Base-by-base conservation (phyloP, 129 eudicot species). In the Flaveria bidentis region DNA sequence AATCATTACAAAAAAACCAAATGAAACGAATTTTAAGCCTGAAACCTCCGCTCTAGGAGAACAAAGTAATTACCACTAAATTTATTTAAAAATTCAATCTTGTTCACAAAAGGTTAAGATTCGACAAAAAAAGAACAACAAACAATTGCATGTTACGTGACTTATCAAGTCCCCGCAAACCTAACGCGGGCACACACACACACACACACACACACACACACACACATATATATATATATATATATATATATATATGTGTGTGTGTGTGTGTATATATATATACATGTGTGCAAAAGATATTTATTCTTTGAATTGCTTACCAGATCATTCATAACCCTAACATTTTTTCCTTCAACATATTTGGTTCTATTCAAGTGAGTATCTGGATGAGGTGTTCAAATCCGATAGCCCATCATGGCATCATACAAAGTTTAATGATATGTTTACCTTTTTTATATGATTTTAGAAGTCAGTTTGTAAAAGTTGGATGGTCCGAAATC, bases 401-500 rank as follows among this genome's bases (percentile, higher is more conserved):
- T 61, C 51, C 41, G 16, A 12, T 26, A 62, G 55, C 65, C 23
- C 66, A 71, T n/a, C 47, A 36, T 36, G 41, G 41, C 41, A 36
- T 36, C 66, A 62, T 62, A 14, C 55, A 36, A 79, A 6, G 11
- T 18, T 53, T 14, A 15, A 68, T 70, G 71, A 71, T 50, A 79
- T 16, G 11, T 64, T 52, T 73, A 20, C 74, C 55, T 47, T 79
- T 33, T 16, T 63, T 51, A 6, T 42, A 45, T 44, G 2, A 53
- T 16, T 58, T 42, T 66, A 22, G 17, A 0, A 47, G 13, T 61
- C 41, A 16, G 49, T 61, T 73, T 65, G 51, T 74, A 50, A 84
- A 84, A 84, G 82, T 72, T 71, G 36, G 65, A 82, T 73, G 83
- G 83, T 53, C 79, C 74, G 56, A 41, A 66, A 64, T 74, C 74